Evolutionary conservation across 148 eudicot genomes (phyloP), one percentile per base, ranked within the genome.

Genomic region (Chenopodium album): DNA sequence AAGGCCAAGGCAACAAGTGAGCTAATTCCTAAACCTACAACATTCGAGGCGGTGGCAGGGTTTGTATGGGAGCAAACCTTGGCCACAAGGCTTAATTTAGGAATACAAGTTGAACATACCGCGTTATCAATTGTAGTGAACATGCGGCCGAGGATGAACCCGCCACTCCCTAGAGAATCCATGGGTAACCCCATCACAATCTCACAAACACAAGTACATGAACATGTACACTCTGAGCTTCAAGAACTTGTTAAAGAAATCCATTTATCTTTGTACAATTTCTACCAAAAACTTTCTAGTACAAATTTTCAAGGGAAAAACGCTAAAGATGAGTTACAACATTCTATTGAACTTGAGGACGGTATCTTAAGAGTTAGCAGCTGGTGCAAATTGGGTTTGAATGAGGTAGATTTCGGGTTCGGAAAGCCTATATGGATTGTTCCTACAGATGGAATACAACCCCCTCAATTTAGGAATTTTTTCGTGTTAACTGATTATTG

Each of bases 301-400:
- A 48, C 22, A 31, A 72, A 12, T 13, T 56, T 56, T 9, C 34
- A 70, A 11, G 22, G 47, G 37, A 14, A 16, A 70, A 50, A 70
- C 2, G 17, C 65, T 2, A 54, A 48, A 71, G 81, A 17, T 28
- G 47, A 73, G 64, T 69, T 60, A 1, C 28, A 31, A 22, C 32
- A 22, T 69, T 46, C 50, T 64, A 63, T 37, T 29, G 56, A 69
- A 14, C 37, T 31, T 52, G n/a, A 77, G 82, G 50, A 56, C 1
- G 75, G 66, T 28, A 10, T 48, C 17, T 75, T 66, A 10, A 31
- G 37, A 59, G 22, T 71, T 17, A 81, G 52, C 44, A 81, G 79
- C 31, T 81, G 79, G 79, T 75, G 79, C 46, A 81, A 81, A 41
- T 34, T 75, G 2, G 84, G 84, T 31, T 75, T 81, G 26, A 26